phyloP scores from a whole-genome alignment of 2,329 filamentous ascomycete genomes.

The Paecilomyces formosus region DNA sequence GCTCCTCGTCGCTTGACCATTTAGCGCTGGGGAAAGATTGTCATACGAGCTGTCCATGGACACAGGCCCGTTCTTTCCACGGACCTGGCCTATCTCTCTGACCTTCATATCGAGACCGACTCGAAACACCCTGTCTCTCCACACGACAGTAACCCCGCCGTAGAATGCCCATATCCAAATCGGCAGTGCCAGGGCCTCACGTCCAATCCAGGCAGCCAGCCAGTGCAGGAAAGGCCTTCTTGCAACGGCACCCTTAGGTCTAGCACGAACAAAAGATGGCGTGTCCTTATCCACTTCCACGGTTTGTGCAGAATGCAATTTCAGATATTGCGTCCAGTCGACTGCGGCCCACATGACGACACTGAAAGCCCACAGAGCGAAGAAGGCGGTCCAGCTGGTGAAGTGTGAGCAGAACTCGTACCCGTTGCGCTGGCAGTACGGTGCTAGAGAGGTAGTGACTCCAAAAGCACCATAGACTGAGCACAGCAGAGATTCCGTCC shows the following conservation, averaged over 20 bases:
- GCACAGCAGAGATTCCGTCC: slow-evolving; percentile 81
- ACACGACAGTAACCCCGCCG: slow-evolving; percentile 78
- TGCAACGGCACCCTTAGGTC: slow-evolving; percentile 37
- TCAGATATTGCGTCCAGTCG: slow-evolving; percentile 66
- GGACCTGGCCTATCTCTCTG: slow-evolving; percentile 42
- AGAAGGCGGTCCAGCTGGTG: slow-evolving; percentile 61
- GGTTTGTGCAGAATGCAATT: slow-evolving; percentile 65
- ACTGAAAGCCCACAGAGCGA: slow-evolving; percentile 56
- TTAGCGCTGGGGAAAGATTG: not conserved
- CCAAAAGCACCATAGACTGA: slow-evolving; percentile 73
- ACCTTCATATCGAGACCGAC: slow-evolving; percentile 83
- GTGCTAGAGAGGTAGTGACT: slow-evolving; percentile 59
- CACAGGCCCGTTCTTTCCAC: not conserved
- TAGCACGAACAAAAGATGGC: slow-evolving; percentile 59
- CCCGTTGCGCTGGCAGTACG: slow-evolving; percentile 44
- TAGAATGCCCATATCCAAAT: slow-evolving; percentile 88
- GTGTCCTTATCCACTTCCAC: slow-evolving; percentile 66
- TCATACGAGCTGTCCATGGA: slow-evolving; percentile 16
- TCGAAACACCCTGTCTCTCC: slow-evolving; percentile 75
- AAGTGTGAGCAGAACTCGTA: slow-evolving; percentile 42
- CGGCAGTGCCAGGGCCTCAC: slow-evolving; percentile 75
- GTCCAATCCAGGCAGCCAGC: slow-evolving; percentile 74
- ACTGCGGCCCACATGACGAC: slow-evolving; percentile 64
- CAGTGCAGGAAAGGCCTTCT: slow-evolving; percentile 60
- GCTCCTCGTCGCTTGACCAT: slow-evolving; percentile 1